Percentiles rank a stretch among this genome's conserved stretches.
Evolutionary conservation across 768 basidiomycete species (phyloP).

Genomic region (Rhodotorula sphaerocarpa): DNA sequence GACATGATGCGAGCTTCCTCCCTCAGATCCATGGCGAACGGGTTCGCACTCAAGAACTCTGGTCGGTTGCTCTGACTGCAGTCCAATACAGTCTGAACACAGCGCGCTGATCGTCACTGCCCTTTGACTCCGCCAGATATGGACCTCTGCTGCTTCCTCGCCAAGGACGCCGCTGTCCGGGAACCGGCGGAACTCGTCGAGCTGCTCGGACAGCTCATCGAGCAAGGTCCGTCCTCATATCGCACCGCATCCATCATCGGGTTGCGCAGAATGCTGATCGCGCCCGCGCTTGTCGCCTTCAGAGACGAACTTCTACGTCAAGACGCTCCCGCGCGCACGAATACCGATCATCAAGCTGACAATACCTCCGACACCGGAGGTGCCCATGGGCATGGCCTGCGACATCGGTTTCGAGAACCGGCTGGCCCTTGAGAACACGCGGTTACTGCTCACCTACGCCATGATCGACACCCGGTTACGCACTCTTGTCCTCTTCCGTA

Average conservation of each 20-base stretch:
- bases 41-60: constrained; percentile 91
- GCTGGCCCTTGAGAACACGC: constrained; percentile 91
- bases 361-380: constrained; percentile 54
- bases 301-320: constrained; percentile 96
- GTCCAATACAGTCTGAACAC: neutral
- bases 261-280: neutral
- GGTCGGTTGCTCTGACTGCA: constrained; percentile 49
- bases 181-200: constrained; percentile 82
- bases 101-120: too few species aligned
- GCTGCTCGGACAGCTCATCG: constrained; percentile 83
- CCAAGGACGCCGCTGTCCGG: constrained; percentile 57
- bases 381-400: constrained; percentile 78
- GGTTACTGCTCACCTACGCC: constrained; percentile 91
- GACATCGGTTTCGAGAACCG: constrained; percentile 99
- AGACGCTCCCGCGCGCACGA: constrained; percentile 87
- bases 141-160: constrained; percentile 92
- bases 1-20: too few species aligned
- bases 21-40: constrained; percentile 74
- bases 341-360: constrained; percentile 98
- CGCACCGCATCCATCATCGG: neutral
- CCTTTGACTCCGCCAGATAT: constrained; percentile 68
- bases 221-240: constrained; percentile 61
- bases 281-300: constrained; percentile 3
- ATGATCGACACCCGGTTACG: constrained; percentile 90
- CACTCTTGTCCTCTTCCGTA: constrained; percentile 90